phyloP scores from a whole-genome alignment of 176 grass and related monocot species.

The Ananas comosus region DNA sequence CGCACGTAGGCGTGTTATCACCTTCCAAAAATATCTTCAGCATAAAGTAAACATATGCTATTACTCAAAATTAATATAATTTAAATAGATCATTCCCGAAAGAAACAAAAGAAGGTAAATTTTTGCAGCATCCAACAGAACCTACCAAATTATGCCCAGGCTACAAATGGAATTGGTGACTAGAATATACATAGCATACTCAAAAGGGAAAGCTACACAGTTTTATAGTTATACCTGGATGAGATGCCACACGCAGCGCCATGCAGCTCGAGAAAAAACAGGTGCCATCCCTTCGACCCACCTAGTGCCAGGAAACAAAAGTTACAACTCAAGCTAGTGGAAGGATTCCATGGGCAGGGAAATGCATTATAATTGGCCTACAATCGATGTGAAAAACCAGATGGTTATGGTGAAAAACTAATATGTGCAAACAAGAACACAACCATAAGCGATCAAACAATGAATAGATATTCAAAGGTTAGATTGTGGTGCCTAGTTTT shows the following conservation, averaged over 20 bases:
- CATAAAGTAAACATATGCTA: too few relatives aligned
- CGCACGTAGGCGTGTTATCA: too few relatives aligned
- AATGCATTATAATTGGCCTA: slow-evolving; percentile 1
- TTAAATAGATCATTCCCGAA: neutral
- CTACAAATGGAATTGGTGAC: neutral
- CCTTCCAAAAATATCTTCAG: too few relatives aligned
- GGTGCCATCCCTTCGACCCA: slow-evolving; percentile 99
- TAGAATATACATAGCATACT: too few relatives aligned
- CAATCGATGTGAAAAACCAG: slow-evolving; percentile 2
- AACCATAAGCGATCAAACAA: neutral
- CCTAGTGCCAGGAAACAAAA: slow-evolving; percentile 25
- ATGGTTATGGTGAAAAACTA: neutral
- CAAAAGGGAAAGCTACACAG: neutral
- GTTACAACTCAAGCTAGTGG: slow-evolving; percentile 12
- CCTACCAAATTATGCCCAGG: too few relatives aligned
- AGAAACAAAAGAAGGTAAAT: neutral
- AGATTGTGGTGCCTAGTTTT: too few relatives aligned
- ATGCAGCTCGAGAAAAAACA: slow-evolving; percentile 93
- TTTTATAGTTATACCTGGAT: slow-evolving; percentile 58
- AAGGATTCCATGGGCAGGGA: neutral
- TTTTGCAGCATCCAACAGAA: neutral
- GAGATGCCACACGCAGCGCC: slow-evolving; percentile 95
- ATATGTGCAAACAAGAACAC: neutral
- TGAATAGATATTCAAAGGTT: neutral
- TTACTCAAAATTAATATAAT: neutral